phyloP scores from a whole-genome alignment of 768 basidiomycete genomes.

The Phanerochaete sordida region DNA sequence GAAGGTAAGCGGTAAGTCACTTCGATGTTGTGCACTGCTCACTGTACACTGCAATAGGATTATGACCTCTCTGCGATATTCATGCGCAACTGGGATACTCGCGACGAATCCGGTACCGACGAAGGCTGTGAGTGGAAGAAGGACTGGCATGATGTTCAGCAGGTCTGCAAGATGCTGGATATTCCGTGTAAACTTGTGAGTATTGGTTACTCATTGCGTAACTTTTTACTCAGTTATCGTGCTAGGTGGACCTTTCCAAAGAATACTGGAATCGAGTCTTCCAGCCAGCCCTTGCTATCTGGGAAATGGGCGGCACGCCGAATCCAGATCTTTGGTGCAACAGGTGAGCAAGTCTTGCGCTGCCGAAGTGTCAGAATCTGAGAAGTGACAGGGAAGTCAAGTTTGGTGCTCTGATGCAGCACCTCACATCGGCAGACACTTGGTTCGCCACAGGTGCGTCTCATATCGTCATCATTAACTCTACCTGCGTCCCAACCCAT shows the following conservation, averaged over 20 bases:
- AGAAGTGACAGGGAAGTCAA: conserved; percentile 69
- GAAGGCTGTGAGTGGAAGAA: conserved; percentile 94
- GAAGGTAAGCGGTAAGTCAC: conserved; percentile 38
- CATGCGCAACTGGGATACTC: conserved; percentile 96
- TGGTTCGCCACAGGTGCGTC: conserved; percentile 80
- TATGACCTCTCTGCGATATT: conserved; percentile 84
- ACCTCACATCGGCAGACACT: conserved; percentile 40
- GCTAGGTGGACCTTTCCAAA: conserved; percentile 78
- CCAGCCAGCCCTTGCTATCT: conserved; percentile 73
- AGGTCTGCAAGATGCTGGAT: conserved; percentile 68
- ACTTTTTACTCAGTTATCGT: not conserved
- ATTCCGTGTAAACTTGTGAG: conserved; percentile 74
- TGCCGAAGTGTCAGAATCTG: not conserved
- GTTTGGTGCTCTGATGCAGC: conserved; percentile 78
- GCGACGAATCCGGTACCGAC: conserved; percentile 75
- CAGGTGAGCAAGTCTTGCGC: conserved; percentile 42
- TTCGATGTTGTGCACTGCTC: not conserved
- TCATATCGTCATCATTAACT: not conserved
- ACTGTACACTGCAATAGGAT: conserved; percentile 41
- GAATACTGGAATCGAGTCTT: conserved; percentile 94
- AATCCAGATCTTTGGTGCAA: conserved; percentile 96
- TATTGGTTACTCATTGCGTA: not conserved
- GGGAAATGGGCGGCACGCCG: conserved; percentile 80
- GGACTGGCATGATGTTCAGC: conserved; percentile 89
- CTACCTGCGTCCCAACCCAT: too few species aligned